Evolutionary conservation across 1,284 basidiomycete species (phyloP).

Genomic region (Xerocomus amazonicus): DNA sequence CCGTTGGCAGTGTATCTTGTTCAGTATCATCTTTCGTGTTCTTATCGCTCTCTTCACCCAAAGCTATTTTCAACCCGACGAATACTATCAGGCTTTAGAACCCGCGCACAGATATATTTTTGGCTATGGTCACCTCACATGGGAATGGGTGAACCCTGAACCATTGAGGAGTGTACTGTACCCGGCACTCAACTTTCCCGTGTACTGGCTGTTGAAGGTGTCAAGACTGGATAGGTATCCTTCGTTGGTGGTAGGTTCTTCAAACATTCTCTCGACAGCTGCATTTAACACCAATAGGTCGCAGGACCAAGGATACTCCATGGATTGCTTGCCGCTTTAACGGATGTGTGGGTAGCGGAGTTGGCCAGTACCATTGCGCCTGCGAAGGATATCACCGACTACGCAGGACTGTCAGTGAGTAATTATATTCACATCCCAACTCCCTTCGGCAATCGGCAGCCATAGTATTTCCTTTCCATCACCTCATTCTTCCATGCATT

Average conservation of each 20-base stretch:
- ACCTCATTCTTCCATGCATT: conserved; percentile 86
- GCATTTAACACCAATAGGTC: conserved; percentile 42
- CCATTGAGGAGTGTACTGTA: conserved; percentile 73
- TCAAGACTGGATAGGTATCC: conserved; percentile 35
- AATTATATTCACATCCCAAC: neutral
- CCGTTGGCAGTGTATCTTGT: conserved; percentile 13
- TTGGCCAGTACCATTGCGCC: conserved; percentile 61
- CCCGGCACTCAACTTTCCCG: conserved; percentile 72
- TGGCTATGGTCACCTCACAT: conserved; percentile 89
- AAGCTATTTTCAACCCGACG: conserved; percentile 97
- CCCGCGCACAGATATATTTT: conserved; percentile 88
- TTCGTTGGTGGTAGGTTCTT: conserved; percentile 26
- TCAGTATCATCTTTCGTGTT: conserved; percentile 49
- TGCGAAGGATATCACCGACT: conserved; percentile 10
- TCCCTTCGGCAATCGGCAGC: conserved; percentile 1
- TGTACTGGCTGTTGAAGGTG: conserved; percentile 69
- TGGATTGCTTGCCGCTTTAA: conserved; percentile 74
- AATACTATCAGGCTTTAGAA: conserved; percentile 94
- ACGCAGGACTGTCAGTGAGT: conserved; percentile 62
- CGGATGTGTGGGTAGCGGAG: conserved; percentile 73
- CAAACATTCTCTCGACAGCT: neutral
- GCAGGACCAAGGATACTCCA: conserved; percentile 76
- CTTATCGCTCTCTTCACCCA: conserved; percentile 65
- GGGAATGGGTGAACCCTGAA: conserved; percentile 86
- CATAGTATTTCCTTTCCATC: conserved; percentile 76